Evolutionary conservation across 805 yeast species (phyloP).

Genomic region (Lipomyces starkeyi): DNA sequence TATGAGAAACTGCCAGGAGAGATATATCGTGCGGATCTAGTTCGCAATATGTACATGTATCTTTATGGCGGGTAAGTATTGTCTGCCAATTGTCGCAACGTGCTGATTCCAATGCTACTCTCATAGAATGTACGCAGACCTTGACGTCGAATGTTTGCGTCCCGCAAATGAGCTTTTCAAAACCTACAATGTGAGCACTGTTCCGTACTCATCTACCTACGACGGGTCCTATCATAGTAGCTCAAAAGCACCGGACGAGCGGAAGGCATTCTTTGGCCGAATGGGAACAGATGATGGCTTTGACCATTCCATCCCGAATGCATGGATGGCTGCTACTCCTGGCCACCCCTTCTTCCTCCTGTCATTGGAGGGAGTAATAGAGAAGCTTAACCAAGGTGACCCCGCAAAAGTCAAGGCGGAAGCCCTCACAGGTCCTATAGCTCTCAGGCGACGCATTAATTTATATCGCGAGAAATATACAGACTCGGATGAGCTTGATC

Average conservation of each 20-base stretch:
- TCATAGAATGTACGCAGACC: neutral
- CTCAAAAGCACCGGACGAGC: neutral
- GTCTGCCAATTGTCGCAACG: neutral
- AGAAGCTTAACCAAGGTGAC: neutral
- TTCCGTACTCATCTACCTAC: neutral
- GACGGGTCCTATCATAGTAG: neutral
- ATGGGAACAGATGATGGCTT: neutral
- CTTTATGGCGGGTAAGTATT: neutral
- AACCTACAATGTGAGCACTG: neutral
- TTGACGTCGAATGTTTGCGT: neutral
- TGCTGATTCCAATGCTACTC: neutral
- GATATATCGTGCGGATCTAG: neutral
- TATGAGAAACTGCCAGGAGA: neutral
- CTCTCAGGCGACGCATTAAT: neutral
- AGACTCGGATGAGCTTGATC: neutral
- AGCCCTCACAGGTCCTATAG: neutral
- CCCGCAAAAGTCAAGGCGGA: neutral
- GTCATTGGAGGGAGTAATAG: neutral
- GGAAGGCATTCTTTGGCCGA: neutral
- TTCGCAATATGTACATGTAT: neutral
- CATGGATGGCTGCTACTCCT: conserved; percentile 6
- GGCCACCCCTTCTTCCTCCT: conserved; percentile 5
- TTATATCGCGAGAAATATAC: neutral
- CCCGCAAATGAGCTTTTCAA: neutral
- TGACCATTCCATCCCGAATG: conserved; percentile 1